Base-by-base conservation (phyloP, 176 grass and related monocot genomes). In the Triticum turgidum region DNA sequence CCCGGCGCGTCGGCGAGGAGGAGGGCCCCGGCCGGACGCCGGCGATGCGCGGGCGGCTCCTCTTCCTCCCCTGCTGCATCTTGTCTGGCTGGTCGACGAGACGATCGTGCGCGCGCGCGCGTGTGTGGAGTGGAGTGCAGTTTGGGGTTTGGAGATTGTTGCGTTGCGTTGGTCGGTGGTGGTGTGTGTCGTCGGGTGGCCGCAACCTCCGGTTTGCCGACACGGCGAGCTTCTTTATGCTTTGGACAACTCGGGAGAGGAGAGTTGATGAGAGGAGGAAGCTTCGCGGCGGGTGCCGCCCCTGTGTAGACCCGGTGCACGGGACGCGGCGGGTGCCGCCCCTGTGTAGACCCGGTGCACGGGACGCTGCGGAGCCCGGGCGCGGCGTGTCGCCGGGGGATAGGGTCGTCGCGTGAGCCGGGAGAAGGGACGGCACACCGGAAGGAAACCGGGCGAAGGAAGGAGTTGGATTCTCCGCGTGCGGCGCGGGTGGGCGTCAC, bases 1-100 rank as follows among this genome's bases (percentile, higher is more conserved):
- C 11, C 20, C 76, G 44, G 20, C 58, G 88, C 66, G 76, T 4
- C 73, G 80, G 47, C 7, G 49, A 33, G 38, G 27, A 33, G 25
- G 27, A 72, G 20, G 74, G 75, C 0, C 89, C 84, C 38, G 41
- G 21, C 29, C 88, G 73, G 27, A 83, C 62, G 54, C 51, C 56
- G 73, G 65, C 17, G 5, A 65, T 33, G n/a, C 72, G 73, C 71
- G 83, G 3, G 5, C 64, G 64, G 20, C 49, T 11, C 39, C 25
- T 87, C 80, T 37, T 87, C 80, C 85, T 64, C 80, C 79, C 27
- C 81, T 29, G 35, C 85, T 54, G 52, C 52, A 21, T 59, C 56
- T 21, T 21, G 6, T 20, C 56, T 59, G 2, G 20, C 2, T 59
- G 56, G 51, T 7, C 15, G 42, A 3, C 42, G 42, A 44, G 42